phyloP scores from a whole-genome alignment of 2,329 filamentous ascomycete species.

The Fonsecaea pedrosoi region DNA sequence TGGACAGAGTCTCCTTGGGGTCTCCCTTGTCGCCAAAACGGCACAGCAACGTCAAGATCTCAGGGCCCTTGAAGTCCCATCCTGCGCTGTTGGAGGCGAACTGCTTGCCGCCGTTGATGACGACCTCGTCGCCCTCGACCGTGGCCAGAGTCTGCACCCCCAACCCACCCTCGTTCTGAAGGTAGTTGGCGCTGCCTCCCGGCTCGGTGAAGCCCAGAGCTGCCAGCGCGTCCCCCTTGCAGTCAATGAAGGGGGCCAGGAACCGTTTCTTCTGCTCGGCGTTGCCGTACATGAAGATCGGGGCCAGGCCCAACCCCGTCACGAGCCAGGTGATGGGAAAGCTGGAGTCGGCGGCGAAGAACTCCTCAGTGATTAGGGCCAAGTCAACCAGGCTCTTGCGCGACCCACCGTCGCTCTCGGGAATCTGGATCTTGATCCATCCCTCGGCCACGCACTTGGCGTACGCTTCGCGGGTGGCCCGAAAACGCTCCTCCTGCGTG shows the following conservation, averaged over 20 bases:
- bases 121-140: constrained; percentile 57
- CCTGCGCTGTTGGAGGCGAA: constrained; percentile 63
- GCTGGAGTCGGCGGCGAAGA: constrained; percentile 59
- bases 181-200: constrained; percentile 58
- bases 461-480: constrained; percentile 56
- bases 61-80: constrained; percentile 60
- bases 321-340: constrained; percentile 59
- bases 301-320: constrained; percentile 59
- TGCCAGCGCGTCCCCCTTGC: constrained; percentile 56
- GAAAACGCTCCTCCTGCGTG: constrained; percentile 51
- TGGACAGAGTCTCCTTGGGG: constrained; percentile 50
- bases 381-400: constrained; percentile 55
- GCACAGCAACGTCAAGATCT: constrained; percentile 61
- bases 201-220: constrained; percentile 61
- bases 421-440: constrained; percentile 56
- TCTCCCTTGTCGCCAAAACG: constrained; percentile 44
- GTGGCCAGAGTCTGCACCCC: constrained; percentile 59
- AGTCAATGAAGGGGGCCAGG: constrained; percentile 55
- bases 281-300: constrained; percentile 55
- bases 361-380: constrained; percentile 60
- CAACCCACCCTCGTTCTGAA: constrained; percentile 55
- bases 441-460: constrained; percentile 51
- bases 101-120: constrained; percentile 60
- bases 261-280: constrained; percentile 52
- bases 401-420: constrained; percentile 54